Base-by-base conservation (phyloP, 371 early-diverging fungal species). In the Nematocida major region DNA sequence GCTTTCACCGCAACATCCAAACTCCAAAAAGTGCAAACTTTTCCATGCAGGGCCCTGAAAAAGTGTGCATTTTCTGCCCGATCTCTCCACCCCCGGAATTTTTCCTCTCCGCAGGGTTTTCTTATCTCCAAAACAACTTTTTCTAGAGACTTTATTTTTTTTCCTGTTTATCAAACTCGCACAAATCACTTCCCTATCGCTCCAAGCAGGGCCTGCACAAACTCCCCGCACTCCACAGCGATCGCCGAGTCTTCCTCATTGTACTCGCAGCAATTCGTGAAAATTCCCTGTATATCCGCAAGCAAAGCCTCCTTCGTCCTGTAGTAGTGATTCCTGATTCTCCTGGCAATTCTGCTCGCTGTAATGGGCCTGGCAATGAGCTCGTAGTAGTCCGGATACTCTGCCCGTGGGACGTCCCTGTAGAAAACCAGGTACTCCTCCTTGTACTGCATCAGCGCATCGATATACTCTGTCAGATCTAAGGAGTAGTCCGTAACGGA, bases 331-430 rank as follows among this genome's bases (percentile, higher is more conserved):
- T 87, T 86, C 63, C 89, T 90, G 39, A 92, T 87, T 59, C 89
- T 88, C 3, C 86, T 73, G 42, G 84, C 87, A 42, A 95, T 84
- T 5, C 89, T 92, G 69, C 86, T 85, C 34, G 93, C 83, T 80
- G 93, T 91, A 94, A 97, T 96, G 0, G 99, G 99, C 47, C 92
- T 89, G 69, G 89, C 91, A 80, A 99, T 93, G 50, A 95, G 88
- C 9, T 89, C 87, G 76, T 93, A 93, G 82, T 97, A 99, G 81
- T 96, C 95, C 2, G 93, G 89, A 0, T 96, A 96, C 34, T 80
- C 79, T 38, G 50, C 65, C 47, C 32, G 30, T 20, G 76, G 53
- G 13, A 73, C 76, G n/a, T 49, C 47, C 39, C 13, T 36, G 38
- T 47, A 73, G 53, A 73, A 73, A 20, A 48, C 20, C 7, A 7